These are phyloP conservation scores for Lactarius quietus DNA, from an alignment of 768 basidiomycete species.

Conservation along the genomic window DNA sequence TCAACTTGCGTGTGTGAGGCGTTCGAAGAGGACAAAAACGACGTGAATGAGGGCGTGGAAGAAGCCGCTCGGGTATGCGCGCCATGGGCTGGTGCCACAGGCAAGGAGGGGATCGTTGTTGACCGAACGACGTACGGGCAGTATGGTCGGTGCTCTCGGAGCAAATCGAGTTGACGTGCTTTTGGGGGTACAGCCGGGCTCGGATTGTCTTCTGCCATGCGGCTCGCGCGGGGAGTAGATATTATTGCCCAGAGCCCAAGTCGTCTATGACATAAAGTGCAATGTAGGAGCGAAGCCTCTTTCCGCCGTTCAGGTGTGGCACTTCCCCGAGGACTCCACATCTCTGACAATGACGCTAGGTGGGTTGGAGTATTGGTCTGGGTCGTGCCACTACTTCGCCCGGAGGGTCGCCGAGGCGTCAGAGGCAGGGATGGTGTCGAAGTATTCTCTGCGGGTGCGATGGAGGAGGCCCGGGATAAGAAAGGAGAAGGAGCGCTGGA, in stretches of 20 bases:
- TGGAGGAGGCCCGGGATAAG: slow-evolving; percentile 28
- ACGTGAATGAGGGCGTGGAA: slow-evolving; percentile 30
- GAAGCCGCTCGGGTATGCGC: slow-evolving; percentile 13
- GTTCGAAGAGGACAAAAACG: slow-evolving; percentile 28
- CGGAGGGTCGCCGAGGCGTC: slow-evolving; percentile 21
- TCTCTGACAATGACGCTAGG: slow-evolving; percentile 11
- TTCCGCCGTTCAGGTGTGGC: slow-evolving; percentile 29
- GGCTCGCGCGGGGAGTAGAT: slow-evolving; percentile 21
- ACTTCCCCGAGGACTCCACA: slow-evolving; percentile 22
- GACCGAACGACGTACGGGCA: slow-evolving; percentile 81
- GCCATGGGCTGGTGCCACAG: slow-evolving; percentile 29
- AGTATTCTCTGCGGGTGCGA: slow-evolving; percentile 25
- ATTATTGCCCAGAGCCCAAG: slow-evolving; percentile 24
- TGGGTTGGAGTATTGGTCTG: slow-evolving; percentile 23
- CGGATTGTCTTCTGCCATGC: slow-evolving; percentile 9
- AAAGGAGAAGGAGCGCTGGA: slow-evolving; percentile 23
- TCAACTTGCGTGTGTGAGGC: slow-evolving; percentile 36
- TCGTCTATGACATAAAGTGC: slow-evolving; percentile 23
- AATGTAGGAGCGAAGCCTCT: slow-evolving; percentile 24
- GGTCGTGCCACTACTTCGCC: slow-evolving; percentile 1
- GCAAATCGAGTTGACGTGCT: slow-evolving; percentile 59
- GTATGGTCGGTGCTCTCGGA: slow-evolving; percentile 81
- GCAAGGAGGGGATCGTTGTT: slow-evolving; percentile 57
- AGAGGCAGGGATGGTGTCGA: slow-evolving; percentile 31
- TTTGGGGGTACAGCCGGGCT: slow-evolving; percentile 26